Conservation (phyloP, 495 filamentous ascomycete genomes). For the Aspergillus funiculosus region DNA sequence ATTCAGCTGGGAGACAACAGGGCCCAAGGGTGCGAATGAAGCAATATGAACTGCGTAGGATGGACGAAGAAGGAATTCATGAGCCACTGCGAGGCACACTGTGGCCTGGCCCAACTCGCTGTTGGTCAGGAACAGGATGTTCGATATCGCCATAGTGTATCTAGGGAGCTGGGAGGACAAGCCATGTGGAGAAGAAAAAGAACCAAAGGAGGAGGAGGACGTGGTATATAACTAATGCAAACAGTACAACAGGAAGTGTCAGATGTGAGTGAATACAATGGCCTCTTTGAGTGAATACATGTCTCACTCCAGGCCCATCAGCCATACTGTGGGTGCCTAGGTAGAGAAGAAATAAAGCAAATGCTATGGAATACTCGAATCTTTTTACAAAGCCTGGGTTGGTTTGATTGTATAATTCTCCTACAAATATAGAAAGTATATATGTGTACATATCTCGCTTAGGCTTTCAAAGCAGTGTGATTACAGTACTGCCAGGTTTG, state of each 20-base stretch:
- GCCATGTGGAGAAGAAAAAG: neutral
- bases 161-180: neutral
- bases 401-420: too few species aligned
- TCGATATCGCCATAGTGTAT: slow-evolving; percentile 8
- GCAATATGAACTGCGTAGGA: slow-evolving; percentile 41
- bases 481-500: too few species aligned
- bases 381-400: too few species aligned
- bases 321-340: too few species aligned
- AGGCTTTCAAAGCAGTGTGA: too few species aligned
- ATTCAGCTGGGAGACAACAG: slow-evolving; percentile 18
- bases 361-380: too few species aligned
- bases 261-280: too few species aligned
- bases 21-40: slow-evolving; percentile 34
- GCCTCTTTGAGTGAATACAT: too few species aligned
- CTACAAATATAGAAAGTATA: too few species aligned
- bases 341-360: too few species aligned
- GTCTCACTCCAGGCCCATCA: too few species aligned
- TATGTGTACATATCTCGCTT: neutral
- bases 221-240: neutral
- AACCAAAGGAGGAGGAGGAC: neutral
- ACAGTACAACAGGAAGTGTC: neutral
- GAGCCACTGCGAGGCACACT: slow-evolving; percentile 37
- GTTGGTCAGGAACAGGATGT: slow-evolving; percentile 43
- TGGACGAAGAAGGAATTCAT: slow-evolving; percentile 35
- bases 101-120: slow-evolving; percentile 43